Conservation (phyloP, 139 green algal genomes). For the Diplosphaera chodatii region DNA sequence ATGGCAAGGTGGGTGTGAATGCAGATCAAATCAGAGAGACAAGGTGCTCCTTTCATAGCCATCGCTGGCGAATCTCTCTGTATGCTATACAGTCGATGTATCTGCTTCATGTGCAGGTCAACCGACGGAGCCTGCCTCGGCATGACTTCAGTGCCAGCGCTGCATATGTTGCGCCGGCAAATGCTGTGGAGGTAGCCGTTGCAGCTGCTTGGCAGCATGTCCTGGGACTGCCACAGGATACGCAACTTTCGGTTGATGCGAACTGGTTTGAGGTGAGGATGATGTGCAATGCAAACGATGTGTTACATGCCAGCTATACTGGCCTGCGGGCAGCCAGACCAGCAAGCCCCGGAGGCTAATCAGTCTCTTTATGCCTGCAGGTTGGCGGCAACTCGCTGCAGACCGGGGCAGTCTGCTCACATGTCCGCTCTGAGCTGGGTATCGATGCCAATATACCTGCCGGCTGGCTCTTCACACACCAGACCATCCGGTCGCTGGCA, state of each 20-base stretch:
- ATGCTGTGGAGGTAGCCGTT: neutral
- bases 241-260: no score
- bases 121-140: neutral
- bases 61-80: no score
- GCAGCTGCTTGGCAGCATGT: neutral
- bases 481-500: slow-evolving; percentile 15
- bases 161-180: neutral
- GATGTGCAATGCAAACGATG: no score
- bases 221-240: neutral
- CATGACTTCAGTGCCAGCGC: neutral
- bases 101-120: neutral
- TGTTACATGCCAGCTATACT: no score
- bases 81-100: no score
- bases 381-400: slow-evolving; percentile 21
- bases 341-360: no score
- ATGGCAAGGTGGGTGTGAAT: slow-evolving; percentile 19
- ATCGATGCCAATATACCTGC: slow-evolving; percentile 1
- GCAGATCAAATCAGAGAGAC: no score
- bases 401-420: slow-evolving; percentile 10
- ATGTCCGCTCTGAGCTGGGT: neutral
- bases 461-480: slow-evolving; percentile 11
- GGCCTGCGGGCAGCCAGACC: no score
- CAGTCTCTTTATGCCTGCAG: neutral
- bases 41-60: no score
- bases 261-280: no score